A percentile compares a stretch with the other conserved stretches of the same genome.
Evolutionary conservation across 2,329 filamentous ascomycete genomes (phyloP).

Genomic region (Diplocarpon mali): DNA sequence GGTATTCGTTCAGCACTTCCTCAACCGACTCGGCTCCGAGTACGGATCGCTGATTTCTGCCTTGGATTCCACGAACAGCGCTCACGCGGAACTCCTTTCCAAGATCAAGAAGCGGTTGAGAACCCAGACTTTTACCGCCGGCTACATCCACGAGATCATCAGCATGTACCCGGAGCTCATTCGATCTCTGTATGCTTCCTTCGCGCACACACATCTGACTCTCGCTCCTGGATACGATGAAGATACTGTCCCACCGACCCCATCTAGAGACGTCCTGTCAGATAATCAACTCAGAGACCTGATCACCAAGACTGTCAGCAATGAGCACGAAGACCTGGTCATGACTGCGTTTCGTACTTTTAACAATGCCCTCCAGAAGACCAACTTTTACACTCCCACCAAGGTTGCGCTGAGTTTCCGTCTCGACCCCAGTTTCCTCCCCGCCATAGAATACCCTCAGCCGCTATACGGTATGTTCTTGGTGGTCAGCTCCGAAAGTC

Average conservation of each 20-base stretch:
- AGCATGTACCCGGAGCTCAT: constrained; percentile 80
- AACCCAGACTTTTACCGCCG: constrained; percentile 93
- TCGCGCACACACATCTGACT: constrained; percentile 72
- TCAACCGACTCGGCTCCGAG: constrained; percentile 82
- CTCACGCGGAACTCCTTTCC: constrained; percentile 70
- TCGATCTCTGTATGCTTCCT: constrained; percentile 78
- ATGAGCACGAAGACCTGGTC: constrained; percentile 96
- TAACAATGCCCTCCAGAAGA: constrained; percentile 89
- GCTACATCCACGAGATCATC: constrained; percentile 98
- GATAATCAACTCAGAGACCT: constrained; percentile 63
- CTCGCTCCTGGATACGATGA: constrained; percentile 40
- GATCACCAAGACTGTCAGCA: constrained; percentile 70
- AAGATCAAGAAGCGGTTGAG: constrained; percentile 94
- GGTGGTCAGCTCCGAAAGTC: constrained; percentile 91
- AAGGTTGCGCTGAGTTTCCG: constrained; percentile 98
- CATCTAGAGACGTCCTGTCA: constrained; percentile 57
- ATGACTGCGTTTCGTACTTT: constrained; percentile 95
- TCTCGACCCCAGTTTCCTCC: constrained; percentile 78
- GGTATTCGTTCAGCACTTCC: constrained; percentile 96
- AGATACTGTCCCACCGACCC: constrained; percentile 43
- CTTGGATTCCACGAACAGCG: constrained; percentile 69
- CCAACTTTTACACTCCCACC: constrained; percentile 87
- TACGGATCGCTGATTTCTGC: constrained; percentile 79
- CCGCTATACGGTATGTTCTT: constrained; percentile 97
- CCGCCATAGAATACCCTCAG: constrained; percentile 84